Percentiles rank a stretch among this genome's conserved stretches.
phyloP scores from a whole-genome alignment of 108 stramenopile species.

The Seminavis robusta region DNA sequence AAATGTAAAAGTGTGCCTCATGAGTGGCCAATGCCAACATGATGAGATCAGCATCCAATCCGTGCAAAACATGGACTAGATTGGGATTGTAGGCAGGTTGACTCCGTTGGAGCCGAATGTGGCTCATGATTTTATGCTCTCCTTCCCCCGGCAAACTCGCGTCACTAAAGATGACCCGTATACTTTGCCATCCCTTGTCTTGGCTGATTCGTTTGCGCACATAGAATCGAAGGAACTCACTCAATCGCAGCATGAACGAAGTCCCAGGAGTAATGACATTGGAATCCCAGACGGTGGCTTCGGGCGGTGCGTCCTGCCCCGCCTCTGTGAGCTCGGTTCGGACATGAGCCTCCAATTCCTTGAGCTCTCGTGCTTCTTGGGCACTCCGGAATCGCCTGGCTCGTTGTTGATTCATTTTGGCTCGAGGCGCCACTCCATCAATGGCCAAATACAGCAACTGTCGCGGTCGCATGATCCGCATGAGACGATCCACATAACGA shows the following conservation, averaged over 20 bases:
- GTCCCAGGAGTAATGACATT: slow-evolving; percentile 99
- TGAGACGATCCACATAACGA: slow-evolving; percentile 83
- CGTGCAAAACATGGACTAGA: slow-evolving; percentile 93
- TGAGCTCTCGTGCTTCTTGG: slow-evolving; percentile 90
- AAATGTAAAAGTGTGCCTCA: slow-evolving; percentile 96
- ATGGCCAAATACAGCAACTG: slow-evolving; percentile 91
- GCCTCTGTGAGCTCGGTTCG: slow-evolving; percentile 67
- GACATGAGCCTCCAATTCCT: slow-evolving; percentile 80
- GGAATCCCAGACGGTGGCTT: slow-evolving; percentile 83
- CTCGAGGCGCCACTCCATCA: slow-evolving; percentile 98
- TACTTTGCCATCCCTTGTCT: slow-evolving; percentile 90
- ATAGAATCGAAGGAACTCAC: slow-evolving; percentile 87
- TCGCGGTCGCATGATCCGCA: slow-evolving; percentile 83
- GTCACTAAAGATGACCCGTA: slow-evolving; percentile 92
- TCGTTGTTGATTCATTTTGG: slow-evolving; percentile 98
- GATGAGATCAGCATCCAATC: slow-evolving; percentile 99
- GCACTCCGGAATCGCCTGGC: slow-evolving; percentile 93
- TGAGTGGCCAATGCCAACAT: slow-evolving; percentile 99
- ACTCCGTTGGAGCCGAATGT: slow-evolving; percentile 87
- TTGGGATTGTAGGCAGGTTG: slow-evolving; percentile 96
- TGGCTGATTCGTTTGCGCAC: slow-evolving; percentile 85
- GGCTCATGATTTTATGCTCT: slow-evolving; percentile 98
- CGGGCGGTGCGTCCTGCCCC: slow-evolving; percentile 68
- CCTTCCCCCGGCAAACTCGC: slow-evolving; percentile 97
- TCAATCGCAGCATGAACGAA: slow-evolving; percentile 91